Evolutionary conservation across 345 rosid genomes (phyloP).

Genomic region (Eucalyptus erythrocorys): DNA sequence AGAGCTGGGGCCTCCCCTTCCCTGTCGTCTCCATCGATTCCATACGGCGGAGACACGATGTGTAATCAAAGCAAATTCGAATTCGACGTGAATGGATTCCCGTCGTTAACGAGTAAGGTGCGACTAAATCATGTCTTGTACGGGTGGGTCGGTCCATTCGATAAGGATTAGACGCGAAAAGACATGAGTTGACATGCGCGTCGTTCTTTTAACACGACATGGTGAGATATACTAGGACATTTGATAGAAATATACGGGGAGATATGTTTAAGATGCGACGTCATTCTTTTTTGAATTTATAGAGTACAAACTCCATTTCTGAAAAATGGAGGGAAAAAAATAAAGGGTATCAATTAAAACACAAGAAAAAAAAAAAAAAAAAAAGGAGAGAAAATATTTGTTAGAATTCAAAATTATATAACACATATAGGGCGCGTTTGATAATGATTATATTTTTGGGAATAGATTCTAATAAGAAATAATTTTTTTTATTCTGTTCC

Average conservation of each 20-base stretch:
- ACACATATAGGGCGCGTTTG: too few relatives aligned
- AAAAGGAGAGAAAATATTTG: not conserved
- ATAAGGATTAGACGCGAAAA: not conserved
- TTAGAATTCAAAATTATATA: not conserved
- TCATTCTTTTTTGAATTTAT: not conserved
- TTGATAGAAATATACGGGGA: not conserved
- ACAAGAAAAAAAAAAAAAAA: not conserved
- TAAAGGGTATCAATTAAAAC: not conserved
- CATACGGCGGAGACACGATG: not conserved
- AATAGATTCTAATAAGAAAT: too few relatives aligned
- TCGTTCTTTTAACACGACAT: not conserved
- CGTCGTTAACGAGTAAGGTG: not conserved
- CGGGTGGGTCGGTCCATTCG: not conserved
- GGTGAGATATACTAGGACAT: not conserved
- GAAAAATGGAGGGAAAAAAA: not conserved
- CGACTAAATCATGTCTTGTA: not conserved
- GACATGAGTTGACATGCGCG: not conserved
- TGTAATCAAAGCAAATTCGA: not conserved
- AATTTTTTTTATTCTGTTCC: too few relatives aligned
- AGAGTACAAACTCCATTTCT: not conserved
- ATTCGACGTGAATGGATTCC: not conserved
- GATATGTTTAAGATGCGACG: rapidly evolving
- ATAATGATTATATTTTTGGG: too few relatives aligned
- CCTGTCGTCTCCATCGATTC: not conserved
- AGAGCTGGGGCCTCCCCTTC: not conserved